Base-by-base conservation (phyloP, 148 eudicot species). In the Rhododendron griersonianum region DNA sequence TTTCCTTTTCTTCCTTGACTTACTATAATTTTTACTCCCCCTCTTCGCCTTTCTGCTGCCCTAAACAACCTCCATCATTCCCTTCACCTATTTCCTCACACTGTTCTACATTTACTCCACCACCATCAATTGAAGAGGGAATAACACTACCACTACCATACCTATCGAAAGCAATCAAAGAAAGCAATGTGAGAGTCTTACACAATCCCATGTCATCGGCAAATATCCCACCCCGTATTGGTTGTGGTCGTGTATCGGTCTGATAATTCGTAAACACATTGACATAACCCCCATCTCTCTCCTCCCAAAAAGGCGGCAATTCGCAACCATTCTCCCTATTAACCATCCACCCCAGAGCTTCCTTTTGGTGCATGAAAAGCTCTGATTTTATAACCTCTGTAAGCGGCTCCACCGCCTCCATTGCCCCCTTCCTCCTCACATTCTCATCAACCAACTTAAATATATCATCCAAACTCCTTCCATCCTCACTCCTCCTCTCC, bases 171-270 rank as follows among this genome's bases (percentile, higher is more conserved):
- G 98, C 96, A 88, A 97, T 92, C 84, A 97, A 92, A 83, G 98
- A 95, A 44, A 97, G 95, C 48, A 95, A 86, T 3, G 98, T 95
- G 35, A 97, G 91, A 48, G 99, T 95, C 88, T 97, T 97, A 61
- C 99, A 98, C 89, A 97, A 89, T 35, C 99, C 99, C 99, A 97
- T 97, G 82, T 95, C 98, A 86, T 97, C 99, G 0, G 99, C 99
- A 14, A 97, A 95, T 81, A 97, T 95, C 78, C 99, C 99, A 87
- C 99, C 99, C 78, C 91, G 86, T 25, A 95, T 78, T 5, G 98
- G 95, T 78, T 95, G 95, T 1, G 99, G 99, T 45, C 93, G 88
- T 21, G 59, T 63, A 61, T 83, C 78, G 16, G 95, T 93, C 81
- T 92, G 90, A 86, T 82, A 93, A 84, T 93, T 92, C 0, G 99